Evolutionary conservation across 441 rosid species (phyloP).

Genomic region (Eruca vesicaria): DNA sequence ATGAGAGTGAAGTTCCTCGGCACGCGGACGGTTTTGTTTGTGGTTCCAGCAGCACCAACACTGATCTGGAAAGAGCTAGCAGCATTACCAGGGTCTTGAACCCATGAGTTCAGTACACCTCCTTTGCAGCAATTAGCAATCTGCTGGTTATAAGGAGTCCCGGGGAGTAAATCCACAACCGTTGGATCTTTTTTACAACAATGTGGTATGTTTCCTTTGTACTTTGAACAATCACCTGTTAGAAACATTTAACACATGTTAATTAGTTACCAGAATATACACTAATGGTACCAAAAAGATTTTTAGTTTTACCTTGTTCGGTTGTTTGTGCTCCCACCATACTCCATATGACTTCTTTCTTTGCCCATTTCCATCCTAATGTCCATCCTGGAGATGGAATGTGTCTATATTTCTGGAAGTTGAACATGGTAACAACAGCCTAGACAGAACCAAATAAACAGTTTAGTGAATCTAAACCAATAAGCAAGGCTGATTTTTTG

Average conservation of each 20-base stretch:
- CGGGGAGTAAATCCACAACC: constrained; percentile 56
- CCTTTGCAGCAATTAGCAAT: constrained; percentile 65
- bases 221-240: constrained; percentile 60
- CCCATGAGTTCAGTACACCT: constrained; percentile 60
- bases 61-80: constrained; percentile 68
- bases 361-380: constrained; percentile 71
- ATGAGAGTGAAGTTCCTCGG: constrained; percentile 64
- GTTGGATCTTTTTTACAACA: constrained; percentile 66
- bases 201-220: constrained; percentile 56
- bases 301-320: constrained; percentile 46
- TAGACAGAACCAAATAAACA: constrained; percentile 20
- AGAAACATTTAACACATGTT: neutral
- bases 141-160: constrained; percentile 63
- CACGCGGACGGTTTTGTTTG: constrained; percentile 61
- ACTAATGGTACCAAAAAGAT: neutral
- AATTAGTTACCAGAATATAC: neutral
- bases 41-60: constrained; percentile 72
- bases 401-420: constrained; percentile 68
- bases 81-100: constrained; percentile 49
- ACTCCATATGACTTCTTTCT: constrained; percentile 71
- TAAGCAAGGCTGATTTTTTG: neutral
- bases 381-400: constrained; percentile 70
- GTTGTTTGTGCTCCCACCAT: constrained; percentile 59
- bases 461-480: neutral
- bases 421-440: constrained; percentile 66